Base-by-base conservation (phyloP, 345 rosid genomes). In the Passiflora organensis region DNA sequence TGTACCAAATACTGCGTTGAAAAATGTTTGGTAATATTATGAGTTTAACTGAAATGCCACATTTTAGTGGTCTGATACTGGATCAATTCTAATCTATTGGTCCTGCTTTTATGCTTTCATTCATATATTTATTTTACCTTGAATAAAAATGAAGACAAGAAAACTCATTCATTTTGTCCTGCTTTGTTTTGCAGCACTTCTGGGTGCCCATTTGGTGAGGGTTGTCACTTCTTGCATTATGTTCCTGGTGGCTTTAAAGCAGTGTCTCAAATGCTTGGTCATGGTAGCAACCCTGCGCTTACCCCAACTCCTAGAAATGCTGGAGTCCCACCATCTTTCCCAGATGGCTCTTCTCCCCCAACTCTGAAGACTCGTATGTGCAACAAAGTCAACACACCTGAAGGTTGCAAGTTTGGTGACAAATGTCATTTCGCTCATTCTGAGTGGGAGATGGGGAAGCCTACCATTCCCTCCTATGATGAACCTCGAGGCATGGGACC, bases 151-250 rank as follows among this genome's bases (percentile, higher is more conserved):
- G n/a, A n/a, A n/a, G n/a, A n/a, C n/a, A n/a, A n/a, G n/a, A n/a
- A n/a, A n/a, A n/a, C n/a, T n/a, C n/a, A n/a, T n/a, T n/a, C n/a
- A n/a, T n/a, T n/a, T n/a, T n/a, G n/a, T n/a, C n/a, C n/a, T 64
- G 55, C 15, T 56, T 62, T 68, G 49, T 23, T 32, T 73, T 58
- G 79, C 82, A 87, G 97, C 69, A 87, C 88, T 58, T 67, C 80
- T 56, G 96, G 98, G 42, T 88, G 98, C 63, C 95, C 87, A 39
- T 85, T 88, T 69, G 98, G 98, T 15, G 98, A 86, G 68, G 72
- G 85, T 64, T 91, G 96, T 59, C 98, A 86, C 72, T 86, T 81
- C 68, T 71, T 84, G 76, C 98, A 88, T 71, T 61, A 81, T 51
- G 81, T 91, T 44, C 86, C 95, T 14, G 89, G 96, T 38, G 95